These are phyloP conservation scores for Suillus fuscotomentosus DNA, from an alignment of 768 basidiomycete genomes.

Conservation along the genomic window DNA sequence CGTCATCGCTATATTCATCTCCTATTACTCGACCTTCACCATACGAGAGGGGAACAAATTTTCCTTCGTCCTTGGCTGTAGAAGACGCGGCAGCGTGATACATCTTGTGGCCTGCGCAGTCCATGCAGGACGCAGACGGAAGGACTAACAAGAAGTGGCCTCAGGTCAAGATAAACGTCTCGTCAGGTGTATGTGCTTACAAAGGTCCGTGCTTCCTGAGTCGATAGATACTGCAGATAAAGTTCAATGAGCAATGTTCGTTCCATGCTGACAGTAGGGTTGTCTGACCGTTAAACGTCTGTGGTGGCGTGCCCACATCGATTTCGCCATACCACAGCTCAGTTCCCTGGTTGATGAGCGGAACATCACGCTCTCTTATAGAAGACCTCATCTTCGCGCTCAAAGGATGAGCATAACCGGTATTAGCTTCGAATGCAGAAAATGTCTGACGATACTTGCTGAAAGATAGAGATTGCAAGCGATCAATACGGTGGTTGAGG, in stretches of 20 bases:
- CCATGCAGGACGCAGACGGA: conserved; percentile 27
- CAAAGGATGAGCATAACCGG: conserved; percentile 45
- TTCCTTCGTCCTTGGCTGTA: conserved; percentile 26
- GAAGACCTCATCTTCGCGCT: neutral
- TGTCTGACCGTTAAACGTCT: conserved; percentile 34
- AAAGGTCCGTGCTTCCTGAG: conserved; percentile 26
- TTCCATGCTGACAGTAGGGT: neutral
- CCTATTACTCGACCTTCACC: conserved; percentile 39
- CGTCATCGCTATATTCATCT: conserved; percentile 41
- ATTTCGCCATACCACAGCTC: conserved; percentile 16
- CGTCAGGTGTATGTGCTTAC: neutral
- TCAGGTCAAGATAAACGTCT: conserved; percentile 19
- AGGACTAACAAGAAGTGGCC: conserved; percentile 33
- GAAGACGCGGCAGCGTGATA: conserved; percentile 31
- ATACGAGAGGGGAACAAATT: conserved; percentile 34
- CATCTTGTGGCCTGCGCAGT: conserved; percentile 30
- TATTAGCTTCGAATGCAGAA: conserved; percentile 49
- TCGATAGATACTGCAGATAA: conserved; percentile 39
- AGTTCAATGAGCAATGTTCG: neutral
- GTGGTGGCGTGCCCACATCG: conserved; percentile 44
- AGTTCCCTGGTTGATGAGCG: conserved; percentile 29
- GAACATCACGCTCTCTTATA: neutral
- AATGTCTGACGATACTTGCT: neutral
- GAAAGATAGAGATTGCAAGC: neutral
- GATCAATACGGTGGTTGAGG: neutral